Conservation (phyloP, 75 land plant species). For the Picea glauca region DNA sequence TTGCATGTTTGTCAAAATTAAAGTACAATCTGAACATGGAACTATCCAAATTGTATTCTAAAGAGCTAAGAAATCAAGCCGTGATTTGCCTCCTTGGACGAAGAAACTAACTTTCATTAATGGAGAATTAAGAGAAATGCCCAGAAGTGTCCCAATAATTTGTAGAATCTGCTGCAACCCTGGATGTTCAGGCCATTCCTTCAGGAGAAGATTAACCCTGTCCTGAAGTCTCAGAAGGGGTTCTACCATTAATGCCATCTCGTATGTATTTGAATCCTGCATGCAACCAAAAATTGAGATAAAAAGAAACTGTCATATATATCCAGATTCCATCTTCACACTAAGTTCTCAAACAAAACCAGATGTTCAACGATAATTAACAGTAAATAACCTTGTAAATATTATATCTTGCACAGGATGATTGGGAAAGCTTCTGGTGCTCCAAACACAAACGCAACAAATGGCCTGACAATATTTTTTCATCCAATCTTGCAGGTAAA, state of each 20-base stretch:
- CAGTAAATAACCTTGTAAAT: constrained; percentile 51
- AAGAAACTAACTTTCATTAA: constrained; percentile 53
- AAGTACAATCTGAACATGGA: not conserved
- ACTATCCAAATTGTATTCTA: not conserved
- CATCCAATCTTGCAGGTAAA: constrained; percentile 55
- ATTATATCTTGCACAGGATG: constrained; percentile 20
- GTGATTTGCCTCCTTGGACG: not conserved
- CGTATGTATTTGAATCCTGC: constrained; percentile 68
- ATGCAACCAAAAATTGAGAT: constrained; percentile 4
- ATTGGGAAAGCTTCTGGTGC: constrained; percentile 19
- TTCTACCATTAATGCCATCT: constrained; percentile 59
- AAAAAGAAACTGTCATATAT: not conserved
- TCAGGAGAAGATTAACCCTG: constrained; percentile 32
- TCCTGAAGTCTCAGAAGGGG: constrained; percentile 36
- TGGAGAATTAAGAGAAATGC: constrained; percentile 50
- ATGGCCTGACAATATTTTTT: constrained; percentile 51
- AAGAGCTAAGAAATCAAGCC: not conserved
- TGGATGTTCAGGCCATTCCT: constrained; percentile 72
- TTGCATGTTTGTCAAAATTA: constrained; percentile 1
- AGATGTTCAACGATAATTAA: not conserved
- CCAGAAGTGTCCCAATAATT: constrained; percentile 46
- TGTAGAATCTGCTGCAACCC: constrained; percentile 58
- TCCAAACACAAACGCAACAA: constrained; percentile 56
- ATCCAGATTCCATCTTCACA: not conserved
- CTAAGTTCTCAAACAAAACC: not conserved